A percentile compares a stretch with the other conserved stretches of the same genome.
These are phyloP conservation scores for Cladosporium sp. DNA, from an alignment of 2,329 filamentous ascomycete species.

Conservation along the genomic window DNA sequence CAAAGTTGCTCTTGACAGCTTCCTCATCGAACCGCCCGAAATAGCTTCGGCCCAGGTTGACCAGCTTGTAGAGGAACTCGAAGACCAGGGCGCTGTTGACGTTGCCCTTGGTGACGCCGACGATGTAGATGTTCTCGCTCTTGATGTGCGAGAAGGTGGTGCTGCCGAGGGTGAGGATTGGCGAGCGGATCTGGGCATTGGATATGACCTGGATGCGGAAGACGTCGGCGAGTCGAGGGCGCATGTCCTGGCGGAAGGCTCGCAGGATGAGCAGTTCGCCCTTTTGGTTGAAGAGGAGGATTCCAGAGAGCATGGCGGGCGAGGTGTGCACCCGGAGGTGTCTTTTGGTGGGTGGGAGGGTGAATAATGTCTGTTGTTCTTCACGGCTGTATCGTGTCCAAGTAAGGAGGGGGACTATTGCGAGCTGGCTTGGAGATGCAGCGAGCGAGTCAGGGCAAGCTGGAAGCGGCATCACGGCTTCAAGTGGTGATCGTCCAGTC, in stretches of 20 bases:
- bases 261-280: conserved; percentile 99
- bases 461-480: background rate
- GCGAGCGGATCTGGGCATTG: conserved; percentile 94
- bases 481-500: background rate
- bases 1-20: conserved; percentile 99
- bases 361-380: background rate
- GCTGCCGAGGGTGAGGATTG: conserved; percentile 93
- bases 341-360: background rate
- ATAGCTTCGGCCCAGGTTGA: conserved; percentile 88
- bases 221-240: conserved; percentile 94
- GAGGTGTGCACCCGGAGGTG: conserved; percentile 22
- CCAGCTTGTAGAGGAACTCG: conserved; percentile 92
- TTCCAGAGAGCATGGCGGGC: conserved; percentile 84
- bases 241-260: conserved; percentile 97
- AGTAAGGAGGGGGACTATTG: background rate
- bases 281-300: conserved; percentile 99
- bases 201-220: conserved; percentile 99
- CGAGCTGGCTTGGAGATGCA: background rate
- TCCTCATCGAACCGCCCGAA: conserved; percentile 99
- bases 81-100: conserved; percentile 98
- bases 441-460: background rate
- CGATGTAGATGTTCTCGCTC: conserved; percentile 98
- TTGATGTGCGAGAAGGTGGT: conserved; percentile 99
- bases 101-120: conserved; percentile 98
- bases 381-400: background rate